Evolutionary conservation across 805 yeast species (phyloP), one percentile per base, ranked within the genome.

Genomic region (Komagataella pastoris): DNA sequence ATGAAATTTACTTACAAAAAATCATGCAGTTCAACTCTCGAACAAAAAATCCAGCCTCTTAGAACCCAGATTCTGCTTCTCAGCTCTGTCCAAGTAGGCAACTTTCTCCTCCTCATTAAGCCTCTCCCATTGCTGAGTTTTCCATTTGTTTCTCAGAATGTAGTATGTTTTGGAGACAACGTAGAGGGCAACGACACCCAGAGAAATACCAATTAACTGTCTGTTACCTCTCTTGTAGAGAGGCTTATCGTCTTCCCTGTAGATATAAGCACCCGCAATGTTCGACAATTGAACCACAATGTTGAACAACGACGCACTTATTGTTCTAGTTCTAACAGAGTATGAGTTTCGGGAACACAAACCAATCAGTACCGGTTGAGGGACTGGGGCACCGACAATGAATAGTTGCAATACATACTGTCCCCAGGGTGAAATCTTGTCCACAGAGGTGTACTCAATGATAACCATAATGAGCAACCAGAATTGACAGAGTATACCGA

Each of bases 1-100:
- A 21, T 21, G 23, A 47, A 47, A 17, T 14, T 12, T 46, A 17
- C 17, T n/a, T 12, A 14, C 8, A 12, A 14, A 12, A 46, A n/a
- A 17, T 52, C 58, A 44, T 21, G 23, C 23, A 21, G 23, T 17
- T 51, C 46, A 56, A 30, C 52, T 53, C 17, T 53, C 57, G 58
- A 55, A 58, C 36, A 48, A 24, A 49, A 53, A 56, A 53, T 82
- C 85, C 47, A 81, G 64, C 19, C 87, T 66, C 62, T 73, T 74
- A 61, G 73, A 77, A 6, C 85, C 86, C 23, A 21, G 23, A 6
- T 21, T 21, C 50, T 65, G 67, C 54, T 79, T 81, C 0, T 58
- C 65, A 2, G 81, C 69, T 14, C 59, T 64, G 18, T 51, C 54
- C 18, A 70, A 56, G 59, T 82, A 81, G 2, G 67, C 61, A 8